Base-by-base conservation (phyloP, 192 early-diverging fungal species). In the Entophlyctis luteolus region DNA sequence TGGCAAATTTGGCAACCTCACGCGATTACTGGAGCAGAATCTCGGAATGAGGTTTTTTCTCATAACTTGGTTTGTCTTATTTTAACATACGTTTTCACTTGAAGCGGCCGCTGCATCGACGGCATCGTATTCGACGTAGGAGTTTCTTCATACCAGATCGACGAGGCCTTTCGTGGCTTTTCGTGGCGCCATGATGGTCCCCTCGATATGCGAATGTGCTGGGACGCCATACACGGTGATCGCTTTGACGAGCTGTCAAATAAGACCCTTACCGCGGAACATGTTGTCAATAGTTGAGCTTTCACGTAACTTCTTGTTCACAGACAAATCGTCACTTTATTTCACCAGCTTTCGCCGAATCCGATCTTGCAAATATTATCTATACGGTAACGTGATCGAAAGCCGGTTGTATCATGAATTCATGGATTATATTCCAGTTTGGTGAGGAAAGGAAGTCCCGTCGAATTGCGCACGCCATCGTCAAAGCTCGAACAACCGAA, bases 101-200 rank as follows among this genome's bases (percentile, higher is more conserved):
- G 36, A 55, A 76, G 73, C 23, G 42, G 50, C 0, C 78, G 65
- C 1, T 81, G 78, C 29, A 75, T 91, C 36, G 86, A 89, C 74
- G 90, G 88, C 18, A 81, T 88, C 34, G 75, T 90, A 2, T 85
- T 88, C 54, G 90, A 92, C 65, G 82, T 92, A 67, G 90, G 90
- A 45, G 78, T 92, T 10, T 87, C 81, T 45, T 84, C 85, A 34
- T 81, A 80, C 39, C 90, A 91, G 74, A 71, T 92, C 32, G 82
- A 83, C 57, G 78, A 83, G 1, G 56, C 79, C 25, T 47, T 63
- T 29, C 82, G 90, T 34, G 90, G 90, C 20, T 92, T 92, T 67
- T 88, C 88, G 0, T 86, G 84, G 70, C 70, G 79, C 20, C 68
- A 66, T 4, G 85, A 89, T 38, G 87, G 86, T 3, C 88, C 88